Base-by-base conservation (phyloP, 2,329 filamentous ascomycete genomes). In the Mollisia scopiformis region DNA sequence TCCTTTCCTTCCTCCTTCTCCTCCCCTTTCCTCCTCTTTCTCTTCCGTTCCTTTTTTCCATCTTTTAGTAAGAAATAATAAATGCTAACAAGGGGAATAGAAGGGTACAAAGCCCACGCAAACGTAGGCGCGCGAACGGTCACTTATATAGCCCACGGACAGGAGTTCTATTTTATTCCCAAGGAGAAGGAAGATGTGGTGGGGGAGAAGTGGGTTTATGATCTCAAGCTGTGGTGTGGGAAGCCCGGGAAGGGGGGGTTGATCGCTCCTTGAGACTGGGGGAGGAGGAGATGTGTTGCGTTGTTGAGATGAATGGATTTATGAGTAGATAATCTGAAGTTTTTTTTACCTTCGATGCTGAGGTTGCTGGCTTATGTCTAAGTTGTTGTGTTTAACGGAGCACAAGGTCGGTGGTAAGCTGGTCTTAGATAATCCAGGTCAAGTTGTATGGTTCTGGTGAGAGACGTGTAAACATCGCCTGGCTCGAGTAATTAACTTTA, bases 71-170 rank as follows among this genome's bases (percentile, higher is more conserved):
- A 16, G 37, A 41, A n/a, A 5, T 2, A 7, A 3, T 41, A 19
- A 27, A 25, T 59, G 59, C 25, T 23, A 6, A 61, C 61, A 3
- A 43, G 23, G 16, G 62, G 62, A 33, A 47, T 59, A 5, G 35
- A 56, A 3, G 60, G 55, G 1, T 64, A 66, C 21, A 41, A 59
- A 14, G 65, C 63, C 25, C 56, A 53, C 28, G 50, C 58, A 10
- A 59, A 63, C n/a, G 59, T 67, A 0, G 65, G 65, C 14, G 37
- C 63, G 11, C 54, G 65, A 11, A 59, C 39, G 6, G 54, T 67
- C 8, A 55, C 35, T 4, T 67, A 67, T 46, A 23, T 30, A 14
- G 65, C 56, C 14, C 59, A 66, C 33, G 61, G 64, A 16, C 57
- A 64, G 50, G 56, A 58, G 8, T 61, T 59, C 3, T 54, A 51